Evolutionary conservation across 768 basidiomycete species (phyloP), one percentile per base, ranked within the genome.

Genomic region (Austroboletus eburneus): DNA sequence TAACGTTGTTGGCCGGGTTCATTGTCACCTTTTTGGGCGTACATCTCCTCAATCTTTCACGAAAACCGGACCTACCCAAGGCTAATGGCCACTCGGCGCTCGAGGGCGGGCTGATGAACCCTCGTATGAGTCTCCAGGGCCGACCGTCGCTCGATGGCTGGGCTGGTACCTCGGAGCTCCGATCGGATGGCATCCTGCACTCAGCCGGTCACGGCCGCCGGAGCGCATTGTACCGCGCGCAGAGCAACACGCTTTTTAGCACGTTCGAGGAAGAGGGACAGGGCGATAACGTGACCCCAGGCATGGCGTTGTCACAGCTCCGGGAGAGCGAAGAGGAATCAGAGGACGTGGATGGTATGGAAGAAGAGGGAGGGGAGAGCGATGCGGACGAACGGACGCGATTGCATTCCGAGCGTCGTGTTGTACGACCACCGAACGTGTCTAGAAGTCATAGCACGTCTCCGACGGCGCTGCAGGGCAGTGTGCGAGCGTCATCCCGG

Each of bases 21-120:
- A 71, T 86, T 56, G 81, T 91, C 57, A 99, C 91, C 42, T 98
- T 96, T 73, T 78, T 96, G 51, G 96, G 96, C 29, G 96, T 99
- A n/a, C 90, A 96, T 67, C 78, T 96, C 33, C 81, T 96, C 58
- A 90, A 91, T 66, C 62, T 89, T 51, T 90, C 90, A 3, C 83
- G 88, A 20, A 69, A 70, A 42, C 69, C 80, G 1, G 75, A 80
- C 21, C 67, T 69, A 3, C 64, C 73, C 6, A 68, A 72, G 43
- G 69, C 69, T 21, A 65, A 64, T 25, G 69, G 66, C 42, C 80
- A 80, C 61, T 70, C 76, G 12, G 63, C 81, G 4, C 73, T 89
- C 39, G 83, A 87, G 61, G 68, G 75, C 33, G 83, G 82, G 2
- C 61, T 90, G 20, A 77, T 86, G 76, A 75, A 91, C 62, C 86